These are phyloP conservation scores for Seminavis robusta DNA, from an alignment of 108 stramenopile genomes.

Conservation along the genomic window DNA sequence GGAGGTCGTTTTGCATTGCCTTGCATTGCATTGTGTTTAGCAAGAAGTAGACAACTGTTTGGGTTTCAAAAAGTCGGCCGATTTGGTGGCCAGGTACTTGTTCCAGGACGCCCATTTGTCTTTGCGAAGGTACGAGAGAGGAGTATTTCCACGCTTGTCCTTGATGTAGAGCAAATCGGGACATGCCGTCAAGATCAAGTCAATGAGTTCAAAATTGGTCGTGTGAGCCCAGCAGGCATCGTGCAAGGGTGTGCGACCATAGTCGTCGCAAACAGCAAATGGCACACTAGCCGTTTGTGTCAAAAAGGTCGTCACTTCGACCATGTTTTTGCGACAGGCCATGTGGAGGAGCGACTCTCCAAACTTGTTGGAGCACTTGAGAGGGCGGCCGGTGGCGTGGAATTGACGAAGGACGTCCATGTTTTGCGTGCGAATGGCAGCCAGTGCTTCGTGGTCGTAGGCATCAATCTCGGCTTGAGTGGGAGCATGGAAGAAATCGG, in stretches of 20 bases:
- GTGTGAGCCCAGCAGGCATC: constrained; percentile 47
- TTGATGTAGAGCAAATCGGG: constrained; percentile 41
- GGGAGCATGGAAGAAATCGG: no score
- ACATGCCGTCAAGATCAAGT: constrained; percentile 10
- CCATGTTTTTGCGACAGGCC: background rate
- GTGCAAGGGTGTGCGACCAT: constrained; percentile 50
- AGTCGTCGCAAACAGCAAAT: background rate
- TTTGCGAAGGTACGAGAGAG: constrained; percentile 3
- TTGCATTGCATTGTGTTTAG: no score
- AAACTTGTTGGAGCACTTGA: no score
- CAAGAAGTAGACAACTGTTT: no score
- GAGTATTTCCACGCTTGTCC: constrained; percentile 3
- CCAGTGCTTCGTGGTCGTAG: no score
- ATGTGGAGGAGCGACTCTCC: constrained; percentile 14
- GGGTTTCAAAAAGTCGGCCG: no score
- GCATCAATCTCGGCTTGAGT: no score
- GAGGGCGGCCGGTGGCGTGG: no score
- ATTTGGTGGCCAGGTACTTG: no score
- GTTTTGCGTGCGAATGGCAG: no score
- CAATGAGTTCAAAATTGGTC: constrained; percentile 15
- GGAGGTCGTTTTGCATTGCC: no score
- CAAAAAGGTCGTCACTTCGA: background rate
- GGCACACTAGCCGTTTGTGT: background rate
- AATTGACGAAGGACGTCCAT: no score
- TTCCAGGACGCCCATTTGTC: constrained; percentile 12